A percentile compares a stretch with the other conserved stretches of the same genome.
phyloP scores from a whole-genome alignment of 2,329 filamentous ascomycete species.

The Beauveria medogensis region DNA sequence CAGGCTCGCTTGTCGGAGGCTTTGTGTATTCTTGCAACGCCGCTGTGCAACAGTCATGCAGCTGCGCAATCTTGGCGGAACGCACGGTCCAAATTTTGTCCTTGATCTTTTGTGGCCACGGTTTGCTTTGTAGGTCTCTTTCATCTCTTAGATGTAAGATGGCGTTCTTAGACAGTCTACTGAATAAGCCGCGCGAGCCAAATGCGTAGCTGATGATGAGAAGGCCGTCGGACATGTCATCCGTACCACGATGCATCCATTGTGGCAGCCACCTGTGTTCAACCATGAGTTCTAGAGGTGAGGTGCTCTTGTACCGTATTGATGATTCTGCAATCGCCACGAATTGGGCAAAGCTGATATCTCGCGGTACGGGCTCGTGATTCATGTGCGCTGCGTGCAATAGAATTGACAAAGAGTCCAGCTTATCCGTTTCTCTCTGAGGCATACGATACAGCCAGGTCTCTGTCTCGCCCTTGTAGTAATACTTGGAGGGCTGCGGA shows the following conservation, averaged over 20 bases:
- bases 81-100: conserved; percentile 41
- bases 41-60: conserved; percentile 36
- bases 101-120: conserved; percentile 39
- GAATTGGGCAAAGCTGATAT: conserved; percentile 40
- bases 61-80: conserved; percentile 41
- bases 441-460: conserved; percentile 45
- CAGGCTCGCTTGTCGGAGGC: conserved; percentile 17
- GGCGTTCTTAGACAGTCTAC: conserved; percentile 39
- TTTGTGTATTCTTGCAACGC: conserved; percentile 39
- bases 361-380: conserved; percentile 35
- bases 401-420: conserved; percentile 35
- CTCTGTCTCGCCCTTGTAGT: conserved; percentile 35
- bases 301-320: conserved; percentile 42
- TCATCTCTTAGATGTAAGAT: conserved; percentile 39
- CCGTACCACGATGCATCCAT: conserved; percentile 39
- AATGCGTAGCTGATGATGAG: conserved; percentile 47
- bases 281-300: conserved; percentile 41
- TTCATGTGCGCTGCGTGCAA: conserved; percentile 46
- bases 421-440: conserved; percentile 37
- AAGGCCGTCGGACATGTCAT: conserved; percentile 42
- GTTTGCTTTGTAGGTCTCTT: conserved; percentile 32
- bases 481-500: conserved; percentile 26
- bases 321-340: conserved; percentile 44
- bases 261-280: conserved; percentile 44
- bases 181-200: conserved; percentile 40